Evolutionary conservation across 495 filamentous ascomycete genomes (phyloP), one percentile per base, ranked within the genome.

Genomic region (Aspergillus avenaceus): DNA sequence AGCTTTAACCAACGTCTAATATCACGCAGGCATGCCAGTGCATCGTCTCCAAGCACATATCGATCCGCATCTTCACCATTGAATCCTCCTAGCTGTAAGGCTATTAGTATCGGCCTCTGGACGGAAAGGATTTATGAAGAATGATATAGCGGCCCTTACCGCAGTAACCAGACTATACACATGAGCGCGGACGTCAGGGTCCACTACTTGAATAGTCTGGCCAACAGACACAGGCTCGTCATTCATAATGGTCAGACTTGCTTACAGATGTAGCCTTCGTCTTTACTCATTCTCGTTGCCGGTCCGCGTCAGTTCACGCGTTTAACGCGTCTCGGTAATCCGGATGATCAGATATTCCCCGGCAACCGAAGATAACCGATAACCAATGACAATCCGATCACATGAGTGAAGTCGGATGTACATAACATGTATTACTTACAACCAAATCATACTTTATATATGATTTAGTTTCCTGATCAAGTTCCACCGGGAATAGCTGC

Each of bases 31-130:
- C 89, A 91, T 42, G 91, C 88, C 54, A 95, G 67, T 7, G 95
- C 91, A 67, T 97, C 92, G 63, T 97, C 91, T 61, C 95, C 95
- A 40, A 97, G 83, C 6, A 86, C 77, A 67, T 99, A 99, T 49
- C 76, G 76, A 38, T 87, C 89, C 45, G 87, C 86, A 66, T 89
- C 83, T 62, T 88, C 87, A 26, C 84, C 80, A 60, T 88, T 85
- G 58, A 83, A 82, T 21, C 95, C 93, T 67, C 93, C 93, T 51
- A 97, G 83, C 90, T 96, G 62, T 45, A 36, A 27, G 7, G 29
- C 29, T 57, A 57, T 67, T 47, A 74, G 60, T 29, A 41, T 14
- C 19, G 7, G 11, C n/a, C 11, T 18, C 16, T 8, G 43, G 27
- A 23, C 8, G 9, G 21, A 16, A 45, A 25, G 23, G 21, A 26